phyloP scores from a whole-genome alignment of 371 early-diverging fungal genomes.

The Mucor lusitanicus region DNA sequence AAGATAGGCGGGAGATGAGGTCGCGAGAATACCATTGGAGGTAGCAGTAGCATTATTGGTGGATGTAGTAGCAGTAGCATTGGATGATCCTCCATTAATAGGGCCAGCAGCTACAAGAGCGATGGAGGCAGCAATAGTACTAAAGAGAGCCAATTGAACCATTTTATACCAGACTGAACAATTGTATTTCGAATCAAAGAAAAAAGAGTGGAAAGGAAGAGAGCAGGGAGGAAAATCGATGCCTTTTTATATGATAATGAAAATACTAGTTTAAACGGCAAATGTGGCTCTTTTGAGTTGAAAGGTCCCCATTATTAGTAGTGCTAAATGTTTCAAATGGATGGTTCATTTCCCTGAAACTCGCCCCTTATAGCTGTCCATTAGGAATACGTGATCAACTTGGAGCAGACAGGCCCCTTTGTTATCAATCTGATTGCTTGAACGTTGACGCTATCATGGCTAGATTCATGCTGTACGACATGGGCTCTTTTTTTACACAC shows the following conservation, averaged over 20 bases:
- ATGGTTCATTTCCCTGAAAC: not conserved
- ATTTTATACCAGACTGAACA: not conserved
- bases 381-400: not conserved
- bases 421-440: not conserved
- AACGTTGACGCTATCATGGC: not conserved
- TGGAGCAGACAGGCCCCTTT: not conserved
- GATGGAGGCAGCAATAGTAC: constrained; percentile 1
- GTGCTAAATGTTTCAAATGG: not conserved
- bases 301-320: not conserved
- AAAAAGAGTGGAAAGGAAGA: constrained; percentile 1
- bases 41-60: not conserved
- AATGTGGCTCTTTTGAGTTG: not conserved
- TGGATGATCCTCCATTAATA: not conserved
- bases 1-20: constrained; percentile 19
- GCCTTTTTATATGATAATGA: not conserved
- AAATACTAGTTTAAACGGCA: not conserved
- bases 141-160: not conserved
- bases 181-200: not conserved
- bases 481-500: not conserved
- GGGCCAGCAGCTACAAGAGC: not conserved
- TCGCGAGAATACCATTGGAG: constrained; percentile 16
- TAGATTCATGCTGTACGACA: not conserved
- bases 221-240: not conserved
- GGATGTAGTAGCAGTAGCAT: not conserved
- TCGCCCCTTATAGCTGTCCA: not conserved